phyloP scores from a whole-genome alignment of 2,329 filamentous ascomycete species.

The Pseudogymnoascus destructans region DNA sequence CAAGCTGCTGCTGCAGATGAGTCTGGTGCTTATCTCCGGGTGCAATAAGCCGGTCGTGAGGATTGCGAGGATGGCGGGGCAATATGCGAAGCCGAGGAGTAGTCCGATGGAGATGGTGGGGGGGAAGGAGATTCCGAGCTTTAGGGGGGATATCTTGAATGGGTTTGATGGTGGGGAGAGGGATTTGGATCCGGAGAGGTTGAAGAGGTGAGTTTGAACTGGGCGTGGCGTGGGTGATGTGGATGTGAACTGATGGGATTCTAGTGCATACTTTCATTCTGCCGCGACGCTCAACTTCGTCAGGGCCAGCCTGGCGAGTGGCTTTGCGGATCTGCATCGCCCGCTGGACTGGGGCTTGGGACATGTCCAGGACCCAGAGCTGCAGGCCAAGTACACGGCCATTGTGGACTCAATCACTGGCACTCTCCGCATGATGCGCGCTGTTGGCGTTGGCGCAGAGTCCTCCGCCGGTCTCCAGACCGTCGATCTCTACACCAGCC shows the following conservation, averaged over 20 bases:
- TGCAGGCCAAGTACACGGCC: constrained; percentile 73
- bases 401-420: constrained; percentile 83
- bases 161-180: constrained; percentile 67
- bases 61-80: constrained; percentile 90
- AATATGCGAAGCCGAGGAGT: constrained; percentile 92
- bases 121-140: constrained; percentile 72
- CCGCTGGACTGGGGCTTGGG: constrained; percentile 92
- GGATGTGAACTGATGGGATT: constrained; percentile 9
- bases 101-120: constrained; percentile 74
- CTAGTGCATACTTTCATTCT: constrained; percentile 84
- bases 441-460: constrained; percentile 84
- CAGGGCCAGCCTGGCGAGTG: constrained; percentile 67
- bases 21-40: constrained; percentile 86
- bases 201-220: constrained; percentile 47
- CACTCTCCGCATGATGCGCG: constrained; percentile 85
- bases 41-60: constrained; percentile 70
- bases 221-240: not conserved
- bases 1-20: constrained; percentile 95
- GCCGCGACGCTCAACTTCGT: constrained; percentile 91
- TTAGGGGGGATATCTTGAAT: constrained; percentile 92
- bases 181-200: constrained; percentile 65
- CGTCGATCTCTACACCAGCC: constrained; percentile 88
- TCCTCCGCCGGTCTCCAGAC: constrained; percentile 74
- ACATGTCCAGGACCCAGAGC: constrained; percentile 69
- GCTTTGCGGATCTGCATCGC: constrained; percentile 85